A percentile compares a stretch with the other conserved stretches of the same genome.
These are phyloP conservation scores for Plasmodium reichenowi DNA, from an alignment of 169 alveolate species.

Conservation along the genomic window DNA sequence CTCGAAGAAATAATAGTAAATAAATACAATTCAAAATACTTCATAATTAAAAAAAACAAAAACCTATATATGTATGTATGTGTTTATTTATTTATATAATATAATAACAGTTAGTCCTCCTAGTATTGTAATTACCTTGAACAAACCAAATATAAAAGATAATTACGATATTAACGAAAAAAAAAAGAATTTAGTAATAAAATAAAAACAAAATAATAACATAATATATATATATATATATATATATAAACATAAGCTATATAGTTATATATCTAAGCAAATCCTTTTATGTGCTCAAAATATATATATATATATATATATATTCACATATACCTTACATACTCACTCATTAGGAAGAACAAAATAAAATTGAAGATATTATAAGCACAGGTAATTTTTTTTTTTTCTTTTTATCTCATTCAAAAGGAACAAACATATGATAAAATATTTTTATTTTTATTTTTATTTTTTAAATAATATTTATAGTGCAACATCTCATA, in stretches of 20 bases:
- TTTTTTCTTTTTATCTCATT: not conserved
- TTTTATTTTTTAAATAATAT: constrained; percentile 2
- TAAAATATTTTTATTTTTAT: not conserved
- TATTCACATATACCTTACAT: not conserved
- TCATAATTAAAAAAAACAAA: not conserved
- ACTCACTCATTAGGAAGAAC: not conserved
- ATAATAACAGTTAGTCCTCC: constrained; percentile 1
- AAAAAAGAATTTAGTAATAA: constrained; percentile 6
- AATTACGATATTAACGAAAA: constrained; percentile 6
- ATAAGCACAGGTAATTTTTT: constrained; percentile 10
- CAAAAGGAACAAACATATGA: too few relatives aligned
- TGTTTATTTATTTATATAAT: not conserved
- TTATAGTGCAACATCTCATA: constrained; percentile 45
- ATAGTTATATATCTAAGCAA: not conserved
- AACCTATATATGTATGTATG: not conserved
- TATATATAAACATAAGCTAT: not conserved
- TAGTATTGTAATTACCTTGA: constrained; percentile 27
- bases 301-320: not conserved
- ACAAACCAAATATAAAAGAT: constrained; percentile 19
- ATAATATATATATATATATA: not conserved
- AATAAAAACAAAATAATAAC: constrained; percentile 1
- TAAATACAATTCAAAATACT: not conserved
- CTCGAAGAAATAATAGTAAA: too few relatives aligned
- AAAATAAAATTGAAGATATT: constrained; percentile 3
- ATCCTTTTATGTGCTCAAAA: not conserved